phyloP scores from a whole-genome alignment of 2,329 filamentous ascomycete genomes.

The Colletotrichum sp. region DNA sequence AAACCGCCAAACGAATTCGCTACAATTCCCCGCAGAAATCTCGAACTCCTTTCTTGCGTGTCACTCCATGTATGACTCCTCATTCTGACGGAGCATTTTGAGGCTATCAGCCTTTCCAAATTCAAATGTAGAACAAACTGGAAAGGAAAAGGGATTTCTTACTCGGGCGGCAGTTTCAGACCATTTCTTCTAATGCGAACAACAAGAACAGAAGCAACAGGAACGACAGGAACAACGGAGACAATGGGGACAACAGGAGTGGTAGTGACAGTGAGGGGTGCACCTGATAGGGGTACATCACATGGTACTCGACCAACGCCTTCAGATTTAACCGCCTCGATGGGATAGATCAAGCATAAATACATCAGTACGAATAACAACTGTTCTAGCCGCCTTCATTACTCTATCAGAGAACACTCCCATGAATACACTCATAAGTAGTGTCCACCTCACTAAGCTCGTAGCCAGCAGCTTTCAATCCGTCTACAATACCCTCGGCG shows the following conservation, averaged over 20 bases:
- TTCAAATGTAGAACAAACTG: too few relatives aligned
- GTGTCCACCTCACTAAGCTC: background rate
- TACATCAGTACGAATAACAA: fast-evolving
- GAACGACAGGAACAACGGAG: too few relatives aligned
- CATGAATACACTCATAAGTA: background rate
- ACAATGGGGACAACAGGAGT: too few relatives aligned
- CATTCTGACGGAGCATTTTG: fast-evolving
- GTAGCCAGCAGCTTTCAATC: background rate
- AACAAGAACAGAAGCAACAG: too few relatives aligned
- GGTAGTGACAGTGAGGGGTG: too few relatives aligned
- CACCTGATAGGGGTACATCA: background rate
- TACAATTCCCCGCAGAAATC: background rate
- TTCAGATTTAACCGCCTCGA: background rate
- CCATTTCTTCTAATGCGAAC: fast-evolving
- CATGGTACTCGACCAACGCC: background rate
- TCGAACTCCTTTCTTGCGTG: too few relatives aligned
- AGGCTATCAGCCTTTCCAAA: too few relatives aligned
- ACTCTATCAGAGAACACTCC: fast-evolving
- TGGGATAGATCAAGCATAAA: background rate
- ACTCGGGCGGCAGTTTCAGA: too few relatives aligned
- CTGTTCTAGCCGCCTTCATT: fast-evolving
- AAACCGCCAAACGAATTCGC: fast-evolving
- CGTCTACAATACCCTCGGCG: background rate
- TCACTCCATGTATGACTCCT: too few relatives aligned
- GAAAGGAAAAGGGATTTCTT: too few relatives aligned